A percentile compares a stretch with the other conserved stretches of the same genome.
phyloP scores from a whole-genome alignment of 164 flowering plant genomes.

The Piper longum region DNA sequence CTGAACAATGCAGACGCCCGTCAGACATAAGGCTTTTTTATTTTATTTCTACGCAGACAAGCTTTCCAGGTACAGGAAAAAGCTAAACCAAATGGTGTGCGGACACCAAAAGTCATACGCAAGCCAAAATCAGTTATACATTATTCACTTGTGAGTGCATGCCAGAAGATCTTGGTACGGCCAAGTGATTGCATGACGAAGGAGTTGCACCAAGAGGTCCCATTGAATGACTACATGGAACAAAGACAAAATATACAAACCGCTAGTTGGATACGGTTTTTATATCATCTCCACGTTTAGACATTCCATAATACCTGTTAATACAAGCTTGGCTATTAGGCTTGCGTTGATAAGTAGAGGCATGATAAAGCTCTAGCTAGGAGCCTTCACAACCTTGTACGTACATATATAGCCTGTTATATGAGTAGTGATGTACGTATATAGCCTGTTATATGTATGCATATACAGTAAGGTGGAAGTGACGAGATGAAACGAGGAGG shows the following conservation, averaged over 20 bases:
- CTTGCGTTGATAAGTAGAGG: background rate
- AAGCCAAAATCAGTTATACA: too few species aligned
- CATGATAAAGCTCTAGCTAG: background rate
- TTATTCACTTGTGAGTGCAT: too few species aligned
- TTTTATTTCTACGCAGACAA: too few species aligned
- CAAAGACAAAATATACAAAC: background rate
- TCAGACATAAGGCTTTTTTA: too few species aligned
- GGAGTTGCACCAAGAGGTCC: background rate
- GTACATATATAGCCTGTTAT: background rate
- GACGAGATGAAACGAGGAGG: conserved; percentile 10
- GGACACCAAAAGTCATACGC: too few species aligned
- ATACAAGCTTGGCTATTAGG: background rate
- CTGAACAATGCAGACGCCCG: too few species aligned
- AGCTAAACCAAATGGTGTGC: too few species aligned
- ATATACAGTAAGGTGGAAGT: background rate
- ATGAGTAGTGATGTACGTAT: background rate
- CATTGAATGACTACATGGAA: background rate
- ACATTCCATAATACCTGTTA: too few species aligned
- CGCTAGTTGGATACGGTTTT: too few species aligned
- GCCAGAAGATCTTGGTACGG: background rate
- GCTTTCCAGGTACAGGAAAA: too few species aligned
- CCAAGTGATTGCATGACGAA: background rate
- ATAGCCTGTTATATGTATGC: background rate
- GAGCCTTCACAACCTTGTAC: background rate
- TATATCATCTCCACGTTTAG: too few species aligned